Conservation (phyloP, 495 filamentous ascomycete species). For the Neurospora pannonica region DNA sequence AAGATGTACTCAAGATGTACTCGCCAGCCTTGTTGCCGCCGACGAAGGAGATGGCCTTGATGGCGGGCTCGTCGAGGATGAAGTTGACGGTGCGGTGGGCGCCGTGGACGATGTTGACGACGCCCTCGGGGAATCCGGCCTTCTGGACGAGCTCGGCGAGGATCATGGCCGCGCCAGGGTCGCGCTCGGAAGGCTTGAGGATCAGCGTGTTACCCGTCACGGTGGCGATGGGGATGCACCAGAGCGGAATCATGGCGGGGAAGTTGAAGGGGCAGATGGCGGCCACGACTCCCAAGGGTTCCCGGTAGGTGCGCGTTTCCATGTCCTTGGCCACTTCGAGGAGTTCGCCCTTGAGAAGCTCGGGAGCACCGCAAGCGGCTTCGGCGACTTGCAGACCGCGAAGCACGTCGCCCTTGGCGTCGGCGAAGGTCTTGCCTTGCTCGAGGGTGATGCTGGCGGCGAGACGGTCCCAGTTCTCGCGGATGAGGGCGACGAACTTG, state of each 20-base stretch:
- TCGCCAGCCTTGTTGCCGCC: slow-evolving; percentile 94
- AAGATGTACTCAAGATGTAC: slow-evolving; percentile 96
- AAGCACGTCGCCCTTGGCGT: slow-evolving; percentile 91
- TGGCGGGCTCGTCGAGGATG: slow-evolving; percentile 88
- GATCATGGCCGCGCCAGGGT: slow-evolving; percentile 98
- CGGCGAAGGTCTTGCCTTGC: slow-evolving; percentile 96
- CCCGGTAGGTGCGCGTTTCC: slow-evolving; percentile 89
- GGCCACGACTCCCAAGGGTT: slow-evolving; percentile 89
- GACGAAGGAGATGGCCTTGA: slow-evolving; percentile 98
- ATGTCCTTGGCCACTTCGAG: slow-evolving; percentile 98
- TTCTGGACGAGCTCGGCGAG: slow-evolving; percentile 84
- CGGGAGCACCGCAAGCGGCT: slow-evolving; percentile 89
- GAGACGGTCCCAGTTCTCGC: slow-evolving; percentile 90
- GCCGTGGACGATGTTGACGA: slow-evolving; percentile 92
- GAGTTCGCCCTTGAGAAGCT: slow-evolving; percentile 86
- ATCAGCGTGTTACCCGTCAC: slow-evolving; percentile 91
- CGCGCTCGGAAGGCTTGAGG: slow-evolving; percentile 94
- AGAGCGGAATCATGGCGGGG: slow-evolving; percentile 98
- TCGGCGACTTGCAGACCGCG: slow-evolving; percentile 94
- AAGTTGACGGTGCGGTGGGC: slow-evolving; percentile 89
- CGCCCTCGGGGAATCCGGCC: slow-evolving; percentile 88
- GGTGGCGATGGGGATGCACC: slow-evolving; percentile 92
- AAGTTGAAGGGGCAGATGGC: slow-evolving; percentile 99
- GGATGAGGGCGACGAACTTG: slow-evolving; percentile 82
- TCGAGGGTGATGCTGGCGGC: slow-evolving; percentile 94